Evolutionary conservation across 1,139 yeast genomes (phyloP).

Genomic region (Sugiyamaella sp.): DNA sequence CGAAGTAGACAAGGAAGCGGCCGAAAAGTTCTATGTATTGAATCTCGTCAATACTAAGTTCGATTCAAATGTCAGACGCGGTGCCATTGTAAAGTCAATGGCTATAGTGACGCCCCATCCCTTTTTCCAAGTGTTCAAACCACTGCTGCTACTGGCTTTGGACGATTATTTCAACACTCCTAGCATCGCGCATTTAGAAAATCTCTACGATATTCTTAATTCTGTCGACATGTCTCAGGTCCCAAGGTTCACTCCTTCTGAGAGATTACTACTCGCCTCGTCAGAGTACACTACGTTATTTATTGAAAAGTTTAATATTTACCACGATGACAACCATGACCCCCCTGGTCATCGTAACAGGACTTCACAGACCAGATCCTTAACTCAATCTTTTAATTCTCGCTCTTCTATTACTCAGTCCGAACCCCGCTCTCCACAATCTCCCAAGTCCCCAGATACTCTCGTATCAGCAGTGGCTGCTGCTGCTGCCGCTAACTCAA

Average conservation of each 20-base stretch:
- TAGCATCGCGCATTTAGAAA: slow-evolving; percentile 35
- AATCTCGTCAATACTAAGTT: slow-evolving; percentile 61
- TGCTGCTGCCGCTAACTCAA: background rate
- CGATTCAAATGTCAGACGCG: slow-evolving; percentile 52
- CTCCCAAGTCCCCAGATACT: slow-evolving; percentile 1
- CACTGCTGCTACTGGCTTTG: slow-evolving; percentile 57
- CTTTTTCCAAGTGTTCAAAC: slow-evolving; percentile 61
- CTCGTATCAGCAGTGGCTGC: background rate
- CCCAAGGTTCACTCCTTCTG: slow-evolving; percentile 39
- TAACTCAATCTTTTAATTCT: slow-evolving; percentile 1
- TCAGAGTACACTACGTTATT: slow-evolving; percentile 39
- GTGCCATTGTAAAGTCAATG: slow-evolving; percentile 59
- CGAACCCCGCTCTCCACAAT: slow-evolving; percentile 8
- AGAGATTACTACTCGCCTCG: slow-evolving; percentile 39
- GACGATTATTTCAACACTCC: slow-evolving; percentile 47
- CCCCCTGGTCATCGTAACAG: background rate
- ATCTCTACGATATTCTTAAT: slow-evolving; percentile 47
- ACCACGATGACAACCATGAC: slow-evolving; percentile 18
- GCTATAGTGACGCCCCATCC: slow-evolving; percentile 56
- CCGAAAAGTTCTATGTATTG: slow-evolving; percentile 55
- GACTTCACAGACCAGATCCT: slow-evolving; percentile 1
- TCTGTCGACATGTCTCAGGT: slow-evolving; percentile 40
- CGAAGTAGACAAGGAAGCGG: slow-evolving; percentile 33
- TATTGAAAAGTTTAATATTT: slow-evolving; percentile 37
- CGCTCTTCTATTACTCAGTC: slow-evolving; percentile 1